phyloP scores from a whole-genome alignment of 495 filamentous ascomycete species.

The Pseudevernia furfuracea region DNA sequence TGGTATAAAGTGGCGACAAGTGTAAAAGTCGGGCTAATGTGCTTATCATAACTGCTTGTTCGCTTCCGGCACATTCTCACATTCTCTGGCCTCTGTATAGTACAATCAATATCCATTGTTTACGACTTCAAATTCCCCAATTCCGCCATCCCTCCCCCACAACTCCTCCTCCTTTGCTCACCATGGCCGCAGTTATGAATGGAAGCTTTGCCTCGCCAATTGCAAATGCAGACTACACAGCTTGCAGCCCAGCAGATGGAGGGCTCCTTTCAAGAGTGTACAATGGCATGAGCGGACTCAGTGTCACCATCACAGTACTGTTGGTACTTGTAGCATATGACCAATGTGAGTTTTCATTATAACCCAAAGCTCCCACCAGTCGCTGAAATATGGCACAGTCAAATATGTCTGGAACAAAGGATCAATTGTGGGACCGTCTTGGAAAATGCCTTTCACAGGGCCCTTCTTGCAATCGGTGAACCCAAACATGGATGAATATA shows the following conservation, averaged over 20 bases:
- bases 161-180: not conserved
- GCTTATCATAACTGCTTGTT: not conserved
- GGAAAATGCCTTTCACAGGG: slow-evolving; percentile 91
- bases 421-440: slow-evolving; percentile 69
- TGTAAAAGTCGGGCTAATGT: not conserved
- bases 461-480: slow-evolving; percentile 89
- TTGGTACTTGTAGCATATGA: slow-evolving; percentile 71
- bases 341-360: slow-evolving; percentile 55
- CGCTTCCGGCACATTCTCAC: not conserved
- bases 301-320: slow-evolving; percentile 56
- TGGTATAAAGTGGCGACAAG: not conserved
- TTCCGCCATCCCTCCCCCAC: not conserved
- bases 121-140: not conserved
- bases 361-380: not conserved
- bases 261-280: slow-evolving; percentile 40
- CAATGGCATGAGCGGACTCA: slow-evolving; percentile 54
- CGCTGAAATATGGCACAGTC: slow-evolving; percentile 42
- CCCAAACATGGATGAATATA: slow-evolving; percentile 84
- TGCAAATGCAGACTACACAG: slow-evolving; percentile 55
- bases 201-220: slow-evolving; percentile 69
- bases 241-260: slow-evolving; percentile 30
- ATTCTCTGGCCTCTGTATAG: not conserved
- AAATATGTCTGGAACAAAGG: slow-evolving; percentile 83
- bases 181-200: slow-evolving; percentile 54
- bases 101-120: not conserved